These are phyloP conservation scores for Populus tremula DNA, from an alignment of 345 rosid species.

Conservation along the genomic window DNA sequence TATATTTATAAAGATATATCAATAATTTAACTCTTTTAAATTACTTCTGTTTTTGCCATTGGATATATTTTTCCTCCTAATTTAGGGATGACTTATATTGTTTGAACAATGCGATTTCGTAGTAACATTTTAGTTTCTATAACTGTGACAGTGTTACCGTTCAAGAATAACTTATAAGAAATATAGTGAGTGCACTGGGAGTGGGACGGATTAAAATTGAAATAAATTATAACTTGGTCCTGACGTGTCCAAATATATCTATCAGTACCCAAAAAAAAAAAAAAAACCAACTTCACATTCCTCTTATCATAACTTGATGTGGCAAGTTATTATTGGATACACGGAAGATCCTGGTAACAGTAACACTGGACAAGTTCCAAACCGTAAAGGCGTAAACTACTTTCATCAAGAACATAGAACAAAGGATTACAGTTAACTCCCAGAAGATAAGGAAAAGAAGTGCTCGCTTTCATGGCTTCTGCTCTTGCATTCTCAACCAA, in stretches of 20 bases:
- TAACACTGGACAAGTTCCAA: background rate
- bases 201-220: no score
- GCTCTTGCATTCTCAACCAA: slow-evolving; percentile 21
- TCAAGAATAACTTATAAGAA: no score
- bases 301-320: background rate
- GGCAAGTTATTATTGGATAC: background rate
- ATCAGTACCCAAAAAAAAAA: background rate
- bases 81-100: background rate
- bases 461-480: slow-evolving; percentile 24
- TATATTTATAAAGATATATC: no score
- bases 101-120: background rate
- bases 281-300: background rate
- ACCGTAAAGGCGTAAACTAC: background rate
- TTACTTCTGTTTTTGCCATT: no score
- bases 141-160: no score
- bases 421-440: background rate
- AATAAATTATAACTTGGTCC: background rate
- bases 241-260: background rate
- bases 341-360: background rate
- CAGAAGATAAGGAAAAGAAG: background rate
- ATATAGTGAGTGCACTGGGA: no score
- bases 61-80: background rate
- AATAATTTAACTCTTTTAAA: no score
- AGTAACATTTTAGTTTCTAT: background rate
- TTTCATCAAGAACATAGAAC: background rate